These are phyloP conservation scores for Schizonepeta tenuifolia DNA, from an alignment of 257 asterid genomes.

Conservation along the genomic window DNA sequence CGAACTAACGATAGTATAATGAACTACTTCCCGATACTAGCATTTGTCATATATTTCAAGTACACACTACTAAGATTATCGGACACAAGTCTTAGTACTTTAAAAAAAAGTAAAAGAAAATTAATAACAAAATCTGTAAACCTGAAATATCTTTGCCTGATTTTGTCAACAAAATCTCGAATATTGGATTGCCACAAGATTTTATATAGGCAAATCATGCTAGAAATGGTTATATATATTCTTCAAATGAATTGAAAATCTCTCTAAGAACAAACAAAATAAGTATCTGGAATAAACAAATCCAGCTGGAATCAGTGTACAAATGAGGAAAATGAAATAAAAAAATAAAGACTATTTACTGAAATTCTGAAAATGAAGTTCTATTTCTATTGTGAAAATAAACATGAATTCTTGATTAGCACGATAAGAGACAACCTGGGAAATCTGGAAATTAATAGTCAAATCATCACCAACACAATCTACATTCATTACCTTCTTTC, in stretches of 20 bases:
- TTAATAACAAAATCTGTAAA: background rate
- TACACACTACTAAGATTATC: too few relatives aligned
- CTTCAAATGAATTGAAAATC: background rate
- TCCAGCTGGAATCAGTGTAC: background rate
- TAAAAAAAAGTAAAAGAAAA: background rate
- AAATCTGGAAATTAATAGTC: background rate
- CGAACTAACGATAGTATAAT: too few relatives aligned
- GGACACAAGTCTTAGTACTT: background rate
- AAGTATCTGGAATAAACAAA: background rate
- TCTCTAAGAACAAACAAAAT: background rate
- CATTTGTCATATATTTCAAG: too few relatives aligned
- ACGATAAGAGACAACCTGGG: constrained; percentile 18
- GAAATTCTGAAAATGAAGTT: constrained; percentile 5
- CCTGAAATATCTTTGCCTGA: background rate
- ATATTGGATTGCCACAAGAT: background rate
- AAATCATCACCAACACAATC: background rate
- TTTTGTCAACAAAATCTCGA: background rate
- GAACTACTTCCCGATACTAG: too few relatives aligned
- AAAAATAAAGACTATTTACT: background rate
- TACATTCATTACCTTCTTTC: background rate
- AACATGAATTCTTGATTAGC: constrained; percentile 14
- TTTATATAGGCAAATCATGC: background rate
- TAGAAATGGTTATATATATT: background rate
- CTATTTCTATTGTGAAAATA: background rate
- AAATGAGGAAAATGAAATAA: background rate